These are phyloP conservation scores for Ailanthus altissimus DNA, from an alignment of 345 rosid species.

Conservation along the genomic window DNA sequence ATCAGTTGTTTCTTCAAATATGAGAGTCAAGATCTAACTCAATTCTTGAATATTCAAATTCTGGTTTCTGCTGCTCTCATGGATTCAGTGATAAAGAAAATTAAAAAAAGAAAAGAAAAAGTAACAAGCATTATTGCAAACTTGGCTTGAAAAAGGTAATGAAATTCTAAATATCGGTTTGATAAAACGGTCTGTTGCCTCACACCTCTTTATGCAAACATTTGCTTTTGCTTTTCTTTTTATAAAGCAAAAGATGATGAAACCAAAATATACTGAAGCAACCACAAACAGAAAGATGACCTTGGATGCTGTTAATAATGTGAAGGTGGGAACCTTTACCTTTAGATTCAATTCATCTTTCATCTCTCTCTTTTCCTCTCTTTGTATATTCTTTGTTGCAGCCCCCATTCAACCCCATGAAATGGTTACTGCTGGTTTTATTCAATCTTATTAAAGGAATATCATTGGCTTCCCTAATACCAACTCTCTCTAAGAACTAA, in stretches of 20 bases:
- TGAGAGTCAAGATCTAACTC: too few species aligned
- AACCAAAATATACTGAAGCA: conserved; percentile 24
- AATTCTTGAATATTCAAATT: not conserved
- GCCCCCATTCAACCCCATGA: not conserved
- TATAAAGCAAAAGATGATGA: conserved; percentile 48
- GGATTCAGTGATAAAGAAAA: not conserved
- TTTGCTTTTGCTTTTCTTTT: conserved; percentile 50
- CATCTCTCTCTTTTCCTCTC: not conserved
- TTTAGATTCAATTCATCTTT: conserved; percentile 20
- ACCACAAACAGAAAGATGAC: conserved; percentile 17
- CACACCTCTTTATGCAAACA: conserved; percentile 36
- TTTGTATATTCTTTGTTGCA: not conserved
- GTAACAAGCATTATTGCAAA: conserved; percentile 5
- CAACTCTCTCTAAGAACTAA: not conserved
- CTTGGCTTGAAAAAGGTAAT: conserved; percentile 24
- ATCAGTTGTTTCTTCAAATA: not conserved
- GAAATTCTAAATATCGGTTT: conserved; percentile 31
- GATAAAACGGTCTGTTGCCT: not conserved
- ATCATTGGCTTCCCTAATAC: conserved; percentile 10
- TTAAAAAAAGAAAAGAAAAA: not conserved
- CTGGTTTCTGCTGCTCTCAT: not conserved
- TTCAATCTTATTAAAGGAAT: conserved; percentile 19
- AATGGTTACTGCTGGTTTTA: not conserved
- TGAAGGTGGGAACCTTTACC: conserved; percentile 22
- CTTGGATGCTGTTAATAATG: conserved; percentile 42